phyloP scores from a whole-genome alignment of 1,139 yeast genomes.

The Blastobotrys persicus region DNA sequence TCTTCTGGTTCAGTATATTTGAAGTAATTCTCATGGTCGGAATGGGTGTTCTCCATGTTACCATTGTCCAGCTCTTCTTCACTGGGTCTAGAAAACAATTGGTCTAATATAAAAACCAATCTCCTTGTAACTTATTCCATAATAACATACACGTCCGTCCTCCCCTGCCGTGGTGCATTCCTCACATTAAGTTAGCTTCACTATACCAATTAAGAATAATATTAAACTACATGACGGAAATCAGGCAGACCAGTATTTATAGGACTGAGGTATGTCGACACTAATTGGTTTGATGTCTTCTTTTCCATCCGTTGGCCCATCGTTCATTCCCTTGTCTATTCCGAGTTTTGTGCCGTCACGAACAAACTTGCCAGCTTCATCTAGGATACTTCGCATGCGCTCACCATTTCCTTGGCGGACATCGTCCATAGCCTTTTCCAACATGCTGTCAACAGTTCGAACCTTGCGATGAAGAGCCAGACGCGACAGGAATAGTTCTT shows the following conservation, averaged over 20 bases:
- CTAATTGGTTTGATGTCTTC: constrained; percentile 62
- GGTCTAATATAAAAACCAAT: constrained; percentile 43
- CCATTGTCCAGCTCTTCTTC: constrained; percentile 83
- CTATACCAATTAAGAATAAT: not conserved
- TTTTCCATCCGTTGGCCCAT: constrained; percentile 17
- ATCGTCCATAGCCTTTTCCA: constrained; percentile 48
- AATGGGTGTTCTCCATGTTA: constrained; percentile 81
- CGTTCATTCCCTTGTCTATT: constrained; percentile 16
- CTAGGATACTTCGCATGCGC: constrained; percentile 22
- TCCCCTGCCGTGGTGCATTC: too few relatives aligned
- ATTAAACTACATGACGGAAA: constrained; percentile 34
- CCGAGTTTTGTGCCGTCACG: constrained; percentile 24
- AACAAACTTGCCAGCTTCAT: constrained; percentile 27
- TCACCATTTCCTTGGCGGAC: constrained; percentile 26
- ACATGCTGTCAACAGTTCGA: constrained; percentile 49
- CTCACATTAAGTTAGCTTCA: not conserved
- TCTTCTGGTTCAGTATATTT: constrained; percentile 77
- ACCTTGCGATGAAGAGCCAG: constrained; percentile 67
- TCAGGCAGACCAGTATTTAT: constrained; percentile 77
- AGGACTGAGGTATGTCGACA: constrained; percentile 72
- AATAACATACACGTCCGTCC: too few relatives aligned
- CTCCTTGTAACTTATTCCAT: not conserved
- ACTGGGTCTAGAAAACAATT: constrained; percentile 77
- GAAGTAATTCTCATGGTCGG: constrained; percentile 81
- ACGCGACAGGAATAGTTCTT: constrained; percentile 76